Percentiles rank a stretch among this genome's conserved stretches.
phyloP scores from a whole-genome alignment of 441 rosid genomes.

The Arabidopsis lyrata region DNA sequence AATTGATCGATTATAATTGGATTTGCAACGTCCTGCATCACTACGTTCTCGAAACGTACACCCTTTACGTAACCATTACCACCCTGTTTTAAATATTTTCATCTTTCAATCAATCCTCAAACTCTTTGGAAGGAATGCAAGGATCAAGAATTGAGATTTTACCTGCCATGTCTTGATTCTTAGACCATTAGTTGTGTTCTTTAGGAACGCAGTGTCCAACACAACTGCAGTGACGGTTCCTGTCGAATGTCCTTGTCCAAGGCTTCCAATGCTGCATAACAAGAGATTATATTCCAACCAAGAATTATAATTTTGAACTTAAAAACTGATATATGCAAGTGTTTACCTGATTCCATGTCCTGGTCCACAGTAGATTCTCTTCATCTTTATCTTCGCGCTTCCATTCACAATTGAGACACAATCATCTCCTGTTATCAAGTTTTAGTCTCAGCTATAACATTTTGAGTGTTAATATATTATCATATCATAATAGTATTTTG shows the following conservation, averaged over 20 bases:
- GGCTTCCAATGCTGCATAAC: slow-evolving; percentile 83
- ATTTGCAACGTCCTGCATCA: slow-evolving; percentile 83
- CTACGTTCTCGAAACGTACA: slow-evolving; percentile 78
- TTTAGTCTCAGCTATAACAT: slow-evolving; percentile 9
- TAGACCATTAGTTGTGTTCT: slow-evolving; percentile 84
- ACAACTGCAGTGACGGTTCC: slow-evolving; percentile 85
- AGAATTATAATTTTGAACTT: neutral
- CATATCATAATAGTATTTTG: neutral
- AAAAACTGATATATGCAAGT: neutral
- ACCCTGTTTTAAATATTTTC: slow-evolving; percentile 56
- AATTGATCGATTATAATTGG: slow-evolving; percentile 96
- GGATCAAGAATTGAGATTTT: slow-evolving; percentile 32
- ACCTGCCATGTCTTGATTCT: slow-evolving; percentile 99
- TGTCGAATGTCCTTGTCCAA: slow-evolving; percentile 79
- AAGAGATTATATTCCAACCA: slow-evolving; percentile 5
- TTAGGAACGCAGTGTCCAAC: slow-evolving; percentile 81
- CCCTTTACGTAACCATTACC: slow-evolving; percentile 92
- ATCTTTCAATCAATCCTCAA: neutral
- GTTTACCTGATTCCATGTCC: slow-evolving; percentile 94
- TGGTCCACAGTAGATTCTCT: slow-evolving; percentile 87
- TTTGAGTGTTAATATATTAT: neutral
- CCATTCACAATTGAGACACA: slow-evolving; percentile 90
- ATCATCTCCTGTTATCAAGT: slow-evolving; percentile 80
- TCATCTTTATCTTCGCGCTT: slow-evolving; percentile 83
- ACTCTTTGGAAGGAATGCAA: neutral